Base-by-base conservation (phyloP, 257 asterid species). In the Solanum dulcamara region DNA sequence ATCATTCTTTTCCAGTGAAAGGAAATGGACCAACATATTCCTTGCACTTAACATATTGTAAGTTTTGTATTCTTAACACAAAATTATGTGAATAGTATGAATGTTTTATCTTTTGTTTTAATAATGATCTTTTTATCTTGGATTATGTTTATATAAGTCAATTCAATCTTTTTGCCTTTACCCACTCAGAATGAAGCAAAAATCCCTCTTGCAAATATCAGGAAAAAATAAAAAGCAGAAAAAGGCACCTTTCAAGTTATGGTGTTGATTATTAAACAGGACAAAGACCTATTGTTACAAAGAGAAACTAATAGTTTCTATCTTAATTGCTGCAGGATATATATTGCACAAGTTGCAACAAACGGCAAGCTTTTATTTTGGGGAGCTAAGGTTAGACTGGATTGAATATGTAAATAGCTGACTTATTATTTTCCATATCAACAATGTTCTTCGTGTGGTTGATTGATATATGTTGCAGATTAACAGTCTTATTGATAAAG, bases 301-400 rank as follows among this genome's bases (percentile, higher is more conserved):
- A 66, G 60, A 46, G 26, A 50, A 84, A 83, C 42, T 18, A 84
- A 51, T 40, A 35, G 50, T 40, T 18, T 68, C 48, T 85, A 32
- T 66, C 70, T 84, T 35, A 81, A 87, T 85, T 68, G 60, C 51
- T n/a, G 92, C 94, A 96, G 98, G 87, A 89, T 90, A 79, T 94
- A 62, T 89, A 42, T 89, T 30, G 95, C 93, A 84, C 99, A 96
- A 88, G 83, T 86, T 57, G 89, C 91, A 81, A 90, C 99, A 20
- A 88, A 91, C 55, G 98, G 98, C 75, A 89, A 90, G 86, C 87
- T 94, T 71, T 86, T 93, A 85, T 87, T 55, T 80, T 94, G 95
- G 98, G 99, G 99, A 87, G 97, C 99, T 80, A 96, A 96, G 98
- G 98, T 95, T 79, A 86, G 92, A 84, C 62, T 74, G 60, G 40